A percentile compares a stretch with the other conserved stretches of the same genome.
These are phyloP conservation scores for Parsonsia alboflavescens DNA, from an alignment of 257 asterid species.

Conservation along the genomic window DNA sequence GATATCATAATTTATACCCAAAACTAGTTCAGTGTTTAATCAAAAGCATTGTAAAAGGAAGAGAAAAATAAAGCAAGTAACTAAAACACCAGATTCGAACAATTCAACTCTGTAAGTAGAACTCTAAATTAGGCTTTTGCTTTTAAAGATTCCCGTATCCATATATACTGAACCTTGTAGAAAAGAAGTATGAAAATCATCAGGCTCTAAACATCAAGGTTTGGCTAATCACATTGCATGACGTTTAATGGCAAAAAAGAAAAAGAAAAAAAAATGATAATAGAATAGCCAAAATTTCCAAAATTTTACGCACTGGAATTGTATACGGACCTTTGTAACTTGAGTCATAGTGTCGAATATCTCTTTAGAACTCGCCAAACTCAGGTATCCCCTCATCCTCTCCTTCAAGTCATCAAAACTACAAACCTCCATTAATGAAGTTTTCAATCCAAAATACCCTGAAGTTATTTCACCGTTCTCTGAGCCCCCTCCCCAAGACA, in stretches of 20 bases:
- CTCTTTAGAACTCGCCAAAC: slow-evolving; percentile 62
- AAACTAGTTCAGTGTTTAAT: background rate
- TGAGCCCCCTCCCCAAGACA: slow-evolving; percentile 41
- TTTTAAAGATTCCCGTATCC: background rate
- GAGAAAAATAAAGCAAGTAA: background rate
- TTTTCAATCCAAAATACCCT: slow-evolving; percentile 43
- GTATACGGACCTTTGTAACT: slow-evolving; percentile 63
- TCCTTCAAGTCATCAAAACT: slow-evolving; percentile 87
- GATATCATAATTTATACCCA: background rate
- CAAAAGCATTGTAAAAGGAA: background rate
- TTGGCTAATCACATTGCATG: background rate
- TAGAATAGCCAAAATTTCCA: too few relatives aligned
- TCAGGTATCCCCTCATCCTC: slow-evolving; percentile 78
- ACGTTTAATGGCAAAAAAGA: background rate
- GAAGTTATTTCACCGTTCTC: slow-evolving; percentile 29
- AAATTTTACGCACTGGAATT: background rate
- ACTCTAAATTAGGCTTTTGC: background rate
- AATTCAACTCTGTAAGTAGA: background rate
- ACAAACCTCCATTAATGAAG: slow-evolving; percentile 73
- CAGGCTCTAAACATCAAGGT: background rate
- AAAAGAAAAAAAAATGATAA: too few relatives aligned
- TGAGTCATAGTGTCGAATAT: slow-evolving; percentile 67
- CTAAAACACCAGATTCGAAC: background rate
- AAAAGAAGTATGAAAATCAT: background rate
- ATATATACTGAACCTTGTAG: too few relatives aligned